Evolutionary conservation across 2,329 filamentous ascomycete species (phyloP).

Genomic region (Pseudopithomyces maydicus): DNA sequence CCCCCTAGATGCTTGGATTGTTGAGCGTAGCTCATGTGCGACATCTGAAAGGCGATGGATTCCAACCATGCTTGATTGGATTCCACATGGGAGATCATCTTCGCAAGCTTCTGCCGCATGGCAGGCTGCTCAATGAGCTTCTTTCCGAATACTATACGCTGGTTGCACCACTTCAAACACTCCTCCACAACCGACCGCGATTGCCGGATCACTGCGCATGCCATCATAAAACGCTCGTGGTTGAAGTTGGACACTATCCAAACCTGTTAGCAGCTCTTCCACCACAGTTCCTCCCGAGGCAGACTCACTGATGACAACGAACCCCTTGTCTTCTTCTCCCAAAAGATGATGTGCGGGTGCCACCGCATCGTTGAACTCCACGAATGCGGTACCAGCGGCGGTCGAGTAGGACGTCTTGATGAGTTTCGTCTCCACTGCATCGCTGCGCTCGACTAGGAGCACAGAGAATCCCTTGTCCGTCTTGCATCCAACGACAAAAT

Average conservation of each 20-base stretch:
- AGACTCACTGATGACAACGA: slow-evolving; percentile 69
- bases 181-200: slow-evolving; percentile 77
- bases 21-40: slow-evolving; percentile 77
- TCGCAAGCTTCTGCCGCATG: slow-evolving; percentile 80
- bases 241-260: slow-evolving; percentile 76
- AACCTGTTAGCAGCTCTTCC: not conserved
- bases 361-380: slow-evolving; percentile 86
- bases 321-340: slow-evolving; percentile 83
- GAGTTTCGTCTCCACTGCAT: slow-evolving; percentile 74
- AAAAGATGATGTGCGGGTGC: slow-evolving; percentile 79
- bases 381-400: slow-evolving; percentile 76
- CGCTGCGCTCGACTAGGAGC: slow-evolving; percentile 73
- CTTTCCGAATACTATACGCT: slow-evolving; percentile 83
- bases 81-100: slow-evolving; percentile 83
- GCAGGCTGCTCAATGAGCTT: slow-evolving; percentile 81
- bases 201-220: slow-evolving; percentile 66
- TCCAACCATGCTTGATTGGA: slow-evolving; percentile 87
- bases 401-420: slow-evolving; percentile 85
- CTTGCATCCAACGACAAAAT: slow-evolving; percentile 80
- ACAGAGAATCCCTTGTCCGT: slow-evolving; percentile 81
- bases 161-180: slow-evolving; percentile 86
- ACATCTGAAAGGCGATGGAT: slow-evolving; percentile 86
- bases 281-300: not conserved
- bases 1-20: slow-evolving; percentile 78
- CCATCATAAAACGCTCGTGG: slow-evolving; percentile 82